Evolutionary conservation across 2,329 filamentous ascomycete species (phyloP).

Genomic region (Penicillium concentricum): DNA sequence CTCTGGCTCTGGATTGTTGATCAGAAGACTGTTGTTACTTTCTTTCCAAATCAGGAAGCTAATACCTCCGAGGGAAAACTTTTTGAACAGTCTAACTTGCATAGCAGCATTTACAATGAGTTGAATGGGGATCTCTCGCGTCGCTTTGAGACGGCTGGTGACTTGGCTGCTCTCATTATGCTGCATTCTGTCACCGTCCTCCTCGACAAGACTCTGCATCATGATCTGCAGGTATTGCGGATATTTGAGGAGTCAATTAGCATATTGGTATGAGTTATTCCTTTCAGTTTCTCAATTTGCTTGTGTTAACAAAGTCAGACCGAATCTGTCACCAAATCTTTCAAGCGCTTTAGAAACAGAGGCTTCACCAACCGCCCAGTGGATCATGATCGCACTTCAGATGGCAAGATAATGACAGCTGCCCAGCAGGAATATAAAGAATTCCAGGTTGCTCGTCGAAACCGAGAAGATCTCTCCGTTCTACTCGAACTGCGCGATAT

Average conservation of each 20-base stretch:
- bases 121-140: slow-evolving; percentile 64
- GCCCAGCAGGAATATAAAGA: slow-evolving; percentile 45
- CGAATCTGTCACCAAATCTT: slow-evolving; percentile 61
- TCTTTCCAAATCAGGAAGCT: slow-evolving; percentile 37
- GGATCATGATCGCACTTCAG: slow-evolving; percentile 29
- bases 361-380: slow-evolving; percentile 51
- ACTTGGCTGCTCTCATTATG: slow-evolving; percentile 62
- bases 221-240: slow-evolving; percentile 62
- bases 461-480: slow-evolving; percentile 62
- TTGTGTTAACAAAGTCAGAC: slow-evolving; percentile 42
- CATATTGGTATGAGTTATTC: slow-evolving; percentile 50
- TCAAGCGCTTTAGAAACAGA: slow-evolving; percentile 61
- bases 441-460: slow-evolving; percentile 54
- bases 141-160: slow-evolving; percentile 60
- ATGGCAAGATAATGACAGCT: slow-evolving; percentile 32
- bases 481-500: slow-evolving; percentile 63
- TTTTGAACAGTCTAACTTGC: slow-evolving; percentile 56
- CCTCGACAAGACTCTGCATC: slow-evolving; percentile 59
- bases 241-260: slow-evolving; percentile 68
- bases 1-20: slow-evolving; percentile 56
- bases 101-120: slow-evolving; percentile 65
- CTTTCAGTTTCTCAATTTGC: accelerated
- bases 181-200: slow-evolving; percentile 63
- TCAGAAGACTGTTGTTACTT: slow-evolving; percentile 33
- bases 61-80: slow-evolving; percentile 34